These are phyloP conservation scores for Metschnikowia reukaufii DNA, from an alignment of 805 yeast genomes.

Conservation along the genomic window DNA sequence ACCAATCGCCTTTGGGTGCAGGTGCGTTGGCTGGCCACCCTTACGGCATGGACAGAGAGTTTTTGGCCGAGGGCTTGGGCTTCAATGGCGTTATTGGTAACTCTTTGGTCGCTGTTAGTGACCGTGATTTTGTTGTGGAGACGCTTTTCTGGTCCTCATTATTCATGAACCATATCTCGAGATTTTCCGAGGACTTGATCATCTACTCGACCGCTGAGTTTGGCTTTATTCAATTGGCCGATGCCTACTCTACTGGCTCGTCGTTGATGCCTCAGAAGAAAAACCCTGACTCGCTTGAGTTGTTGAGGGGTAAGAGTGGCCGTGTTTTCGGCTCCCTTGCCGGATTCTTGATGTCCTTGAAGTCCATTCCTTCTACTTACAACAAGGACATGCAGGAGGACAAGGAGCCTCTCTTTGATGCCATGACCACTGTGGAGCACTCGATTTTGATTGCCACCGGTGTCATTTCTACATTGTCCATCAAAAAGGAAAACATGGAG, in stretches of 20 bases:
- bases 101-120: slow-evolving; percentile 94
- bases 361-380: slow-evolving; percentile 97
- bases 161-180: slow-evolving; percentile 92
- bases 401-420: slow-evolving; percentile 96
- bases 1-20: slow-evolving; percentile 88
- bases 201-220: slow-evolving; percentile 97
- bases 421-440: slow-evolving; percentile 86
- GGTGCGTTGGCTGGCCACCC: slow-evolving; percentile 99
- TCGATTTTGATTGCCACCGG: slow-evolving; percentile 95
- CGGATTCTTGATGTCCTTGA: slow-evolving; percentile 94
- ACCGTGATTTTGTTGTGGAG: slow-evolving; percentile 96
- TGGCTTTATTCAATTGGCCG: slow-evolving; percentile 90
- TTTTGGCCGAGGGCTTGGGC: slow-evolving; percentile 73
- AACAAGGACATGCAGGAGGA: slow-evolving; percentile 99
- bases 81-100: slow-evolving; percentile 89
- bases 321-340: slow-evolving; percentile 93
- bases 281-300: slow-evolving; percentile 94
- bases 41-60: slow-evolving; percentile 96
- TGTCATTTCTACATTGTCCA: slow-evolving; percentile 81
- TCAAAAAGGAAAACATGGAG: slow-evolving; percentile 74
- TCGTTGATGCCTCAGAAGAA: slow-evolving; percentile 99
- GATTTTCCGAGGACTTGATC: slow-evolving; percentile 92
- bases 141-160: slow-evolving; percentile 92
- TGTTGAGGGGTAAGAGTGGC: slow-evolving; percentile 95
- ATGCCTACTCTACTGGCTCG: slow-evolving; percentile 98